phyloP scores from a whole-genome alignment of 2,329 filamentous ascomycete genomes.

The Diaporthe sp. region DNA sequence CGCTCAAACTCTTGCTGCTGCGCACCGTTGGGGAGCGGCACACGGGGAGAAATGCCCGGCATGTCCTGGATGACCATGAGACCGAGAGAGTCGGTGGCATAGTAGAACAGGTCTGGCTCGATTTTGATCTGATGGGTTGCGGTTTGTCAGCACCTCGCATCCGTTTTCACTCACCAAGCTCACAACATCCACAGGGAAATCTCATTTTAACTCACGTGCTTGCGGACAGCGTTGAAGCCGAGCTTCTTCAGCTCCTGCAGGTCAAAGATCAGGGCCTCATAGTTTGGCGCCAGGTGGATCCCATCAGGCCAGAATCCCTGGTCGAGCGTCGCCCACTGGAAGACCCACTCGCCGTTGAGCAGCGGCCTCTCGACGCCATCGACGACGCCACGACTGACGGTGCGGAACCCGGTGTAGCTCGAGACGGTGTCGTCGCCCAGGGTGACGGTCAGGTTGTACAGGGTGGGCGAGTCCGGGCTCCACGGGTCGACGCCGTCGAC shows the following conservation, averaged over 20 bases:
- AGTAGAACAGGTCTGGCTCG: slow-evolving; percentile 74
- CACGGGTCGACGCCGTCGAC: slow-evolving; percentile 68
- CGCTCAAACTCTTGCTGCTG: slow-evolving; percentile 74
- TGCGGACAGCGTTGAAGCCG: slow-evolving; percentile 77
- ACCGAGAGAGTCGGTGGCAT: slow-evolving; percentile 73
- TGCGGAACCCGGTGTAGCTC: slow-evolving; percentile 78
- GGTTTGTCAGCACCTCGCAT: not conserved
- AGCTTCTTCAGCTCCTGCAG: slow-evolving; percentile 71
- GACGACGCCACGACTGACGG: slow-evolving; percentile 65
- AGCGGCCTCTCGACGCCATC: slow-evolving; percentile 70
- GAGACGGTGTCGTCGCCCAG: slow-evolving; percentile 62
- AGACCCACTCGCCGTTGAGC: slow-evolving; percentile 76
- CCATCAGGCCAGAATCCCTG: slow-evolving; percentile 81
- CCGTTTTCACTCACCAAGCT: too few species aligned
- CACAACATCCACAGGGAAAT: not conserved
- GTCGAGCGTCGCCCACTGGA: slow-evolving; percentile 75
- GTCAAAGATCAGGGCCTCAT: slow-evolving; percentile 76
- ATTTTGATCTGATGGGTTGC: slow-evolving; percentile 67
- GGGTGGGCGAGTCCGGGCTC: slow-evolving; percentile 70
- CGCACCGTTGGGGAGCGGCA: slow-evolving; percentile 48
- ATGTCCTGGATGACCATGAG: slow-evolving; percentile 78
- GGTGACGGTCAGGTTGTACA: slow-evolving; percentile 73
- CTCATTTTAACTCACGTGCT: slow-evolving; percentile 63
- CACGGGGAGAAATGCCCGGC: slow-evolving; percentile 63
- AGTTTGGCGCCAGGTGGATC: slow-evolving; percentile 71